A percentile compares a stretch with the other conserved stretches of the same genome.
Conservation (phyloP, 2,329 filamentous ascomycete species). For the Aspergillus sp. region DNA sequence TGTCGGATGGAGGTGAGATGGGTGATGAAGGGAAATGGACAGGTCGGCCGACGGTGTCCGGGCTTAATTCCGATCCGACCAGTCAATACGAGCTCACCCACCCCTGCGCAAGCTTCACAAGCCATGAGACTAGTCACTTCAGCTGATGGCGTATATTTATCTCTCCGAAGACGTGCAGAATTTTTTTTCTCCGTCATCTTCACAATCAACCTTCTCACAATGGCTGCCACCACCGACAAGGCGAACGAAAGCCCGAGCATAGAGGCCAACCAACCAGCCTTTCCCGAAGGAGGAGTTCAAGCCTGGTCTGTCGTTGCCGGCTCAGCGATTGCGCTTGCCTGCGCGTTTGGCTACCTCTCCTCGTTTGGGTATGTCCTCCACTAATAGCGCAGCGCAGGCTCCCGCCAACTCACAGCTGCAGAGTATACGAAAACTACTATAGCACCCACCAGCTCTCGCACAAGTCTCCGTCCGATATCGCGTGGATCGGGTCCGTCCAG, state of each 20-base stretch:
- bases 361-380: conserved; percentile 3
- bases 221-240: background rate
- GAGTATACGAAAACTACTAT: conserved; percentile 48
- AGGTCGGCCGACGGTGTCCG: background rate
- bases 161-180: background rate
- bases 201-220: background rate
- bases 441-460: conserved; percentile 44
- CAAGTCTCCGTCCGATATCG: conserved; percentile 46
- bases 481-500: conserved; percentile 53
- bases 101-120: no score
- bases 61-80: background rate
- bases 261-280: background rate
- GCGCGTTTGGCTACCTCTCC: conserved; percentile 2
- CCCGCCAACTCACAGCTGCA: background rate
- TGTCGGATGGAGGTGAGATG: background rate
- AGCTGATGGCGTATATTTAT: background rate
- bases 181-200: background rate
- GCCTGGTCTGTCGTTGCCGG: conserved; percentile 1
- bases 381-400: conserved; percentile 13
- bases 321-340: background rate
- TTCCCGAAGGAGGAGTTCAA: background rate
- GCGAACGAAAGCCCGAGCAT: background rate
- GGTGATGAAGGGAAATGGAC: background rate
- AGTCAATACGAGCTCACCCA: background rate
- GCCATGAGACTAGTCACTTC: background rate